Base-by-base conservation (phyloP, 805 yeast species). In the Candida railenensis region DNA sequence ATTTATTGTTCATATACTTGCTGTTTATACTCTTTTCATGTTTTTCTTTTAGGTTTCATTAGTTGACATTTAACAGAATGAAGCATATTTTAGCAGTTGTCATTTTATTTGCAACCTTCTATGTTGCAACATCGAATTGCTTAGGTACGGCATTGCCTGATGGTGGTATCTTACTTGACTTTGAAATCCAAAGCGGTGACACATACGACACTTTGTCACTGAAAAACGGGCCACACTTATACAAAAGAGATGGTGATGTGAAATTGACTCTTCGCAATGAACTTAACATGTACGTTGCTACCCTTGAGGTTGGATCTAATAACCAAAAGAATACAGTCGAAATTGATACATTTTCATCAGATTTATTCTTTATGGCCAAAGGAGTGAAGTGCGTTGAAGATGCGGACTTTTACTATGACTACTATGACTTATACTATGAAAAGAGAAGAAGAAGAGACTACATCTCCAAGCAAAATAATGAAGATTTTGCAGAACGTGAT, bases 261-360 rank as follows among this genome's bases (percentile, higher is more conserved):
- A 46, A 42, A 15, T 48, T 62, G 61, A 50, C 37, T 8, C 21
- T 62, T 20, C 36, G 20, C 19, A 67, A 67, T 51, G 49, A 55
- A 40, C 50, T 54, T 28, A 64, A 66, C 1, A 66, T 63, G 46
- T 67, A 67, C 49, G 46, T 61, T 55, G 56, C 63, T 2, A 46
- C 51, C 5, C 48, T 67, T 34, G 40, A 52, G 36, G 50, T 50
- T 28, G 57, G 57, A 14, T 53, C 58, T 28, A 45, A 52, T 34
- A 41, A 40, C 9, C 53, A 53, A 43, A 55, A 51, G 16, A 48
- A 59, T 33, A 48, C 49, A 7, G 62, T 55, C 21, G 45, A 48
- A 42, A 34, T 61, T 30, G 66, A 61, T 43, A 61, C 64, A n/a
- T 65, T 64, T 3, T 56, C 61, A 4, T 53, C 64, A 7, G 66